Conservation (phyloP, 192 early-diverging fungal genomes). For the Gigaspora rosea region DNA sequence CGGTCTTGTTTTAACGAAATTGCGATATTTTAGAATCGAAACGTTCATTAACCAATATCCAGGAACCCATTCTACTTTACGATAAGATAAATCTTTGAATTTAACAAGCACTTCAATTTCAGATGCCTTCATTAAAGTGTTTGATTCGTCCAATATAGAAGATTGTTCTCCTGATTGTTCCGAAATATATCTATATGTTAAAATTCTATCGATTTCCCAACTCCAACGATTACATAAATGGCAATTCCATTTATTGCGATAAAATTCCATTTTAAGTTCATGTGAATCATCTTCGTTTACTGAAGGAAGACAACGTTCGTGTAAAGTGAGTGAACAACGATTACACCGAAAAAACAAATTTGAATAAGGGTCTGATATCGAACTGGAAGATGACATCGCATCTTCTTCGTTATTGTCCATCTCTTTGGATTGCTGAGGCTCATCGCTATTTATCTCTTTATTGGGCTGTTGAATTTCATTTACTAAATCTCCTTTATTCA, state of each 20-base stretch:
- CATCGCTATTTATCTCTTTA: background rate
- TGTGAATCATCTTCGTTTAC: slow-evolving; percentile 1
- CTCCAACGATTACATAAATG: slow-evolving; percentile 44
- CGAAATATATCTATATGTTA: slow-evolving; percentile 30
- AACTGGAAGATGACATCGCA: background rate
- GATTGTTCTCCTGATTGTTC: background rate
- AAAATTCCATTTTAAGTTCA: slow-evolving; percentile 34
- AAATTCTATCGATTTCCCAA: slow-evolving; percentile 37
- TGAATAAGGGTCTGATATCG: background rate
- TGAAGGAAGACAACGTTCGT: slow-evolving; percentile 36
- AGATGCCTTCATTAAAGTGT: background rate
- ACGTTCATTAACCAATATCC: slow-evolving; percentile 46
- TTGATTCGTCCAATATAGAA: background rate
- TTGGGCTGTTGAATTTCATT: background rate
- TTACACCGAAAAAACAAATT: slow-evolving; percentile 42
- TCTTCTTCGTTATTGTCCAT: background rate
- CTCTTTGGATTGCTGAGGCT: background rate
- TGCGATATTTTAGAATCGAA: slow-evolving; percentile 30
- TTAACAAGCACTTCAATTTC: slow-evolving; percentile 46
- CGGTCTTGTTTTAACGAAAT: slow-evolving; percentile 36
- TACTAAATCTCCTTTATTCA: background rate
- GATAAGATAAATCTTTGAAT: slow-evolving; percentile 48
- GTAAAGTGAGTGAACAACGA: slow-evolving; percentile 38
- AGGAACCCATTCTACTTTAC: slow-evolving; percentile 55
- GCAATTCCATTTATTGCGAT: slow-evolving; percentile 45